A percentile compares a stretch with the other conserved stretches of the same genome.
phyloP scores from a whole-genome alignment of 208 protist genomes.

The Balamuthia mandrillaris region DNA sequence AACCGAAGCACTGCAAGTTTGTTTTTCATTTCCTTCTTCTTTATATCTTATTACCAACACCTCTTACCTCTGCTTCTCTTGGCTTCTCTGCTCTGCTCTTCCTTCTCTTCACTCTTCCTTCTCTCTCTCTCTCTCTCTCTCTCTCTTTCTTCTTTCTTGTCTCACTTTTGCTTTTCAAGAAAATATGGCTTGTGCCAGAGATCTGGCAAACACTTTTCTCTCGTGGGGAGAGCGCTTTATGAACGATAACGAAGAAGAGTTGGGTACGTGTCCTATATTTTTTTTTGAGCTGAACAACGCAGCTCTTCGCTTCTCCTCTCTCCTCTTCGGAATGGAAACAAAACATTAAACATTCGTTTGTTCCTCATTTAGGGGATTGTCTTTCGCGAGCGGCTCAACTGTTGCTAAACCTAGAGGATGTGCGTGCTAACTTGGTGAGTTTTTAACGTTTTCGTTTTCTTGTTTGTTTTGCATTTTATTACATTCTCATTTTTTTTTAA shows the following conservation, averaged over 20 bases:
- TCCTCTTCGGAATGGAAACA: background rate
- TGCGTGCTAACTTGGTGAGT: conserved; percentile 6
- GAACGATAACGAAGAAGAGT: conserved; percentile 4
- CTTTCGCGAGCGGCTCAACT: no score
- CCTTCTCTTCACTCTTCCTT: background rate
- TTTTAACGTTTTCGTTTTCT: background rate
- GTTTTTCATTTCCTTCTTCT: background rate
- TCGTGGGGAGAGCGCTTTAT: background rate
- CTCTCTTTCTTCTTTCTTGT: background rate
- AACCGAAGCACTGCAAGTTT: conserved; percentile 2
- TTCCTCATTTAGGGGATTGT: no score
- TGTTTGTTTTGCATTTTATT: background rate
- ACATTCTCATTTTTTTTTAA: background rate
- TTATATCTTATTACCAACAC: background rate
- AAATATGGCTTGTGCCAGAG: background rate
- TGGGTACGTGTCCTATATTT: background rate
- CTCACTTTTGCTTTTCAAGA: background rate
- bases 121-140: background rate
- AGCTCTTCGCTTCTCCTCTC: background rate
- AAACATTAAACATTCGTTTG: background rate
- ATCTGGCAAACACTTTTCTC: background rate
- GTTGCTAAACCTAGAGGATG: background rate
- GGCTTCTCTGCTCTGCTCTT: background rate
- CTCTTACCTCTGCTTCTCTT: background rate
- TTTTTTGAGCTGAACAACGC: background rate